Percentiles rank a stretch among this genome's conserved stretches.
Conservation (phyloP, 2,329 filamentous ascomycete species). For the Fusarium sp. region DNA sequence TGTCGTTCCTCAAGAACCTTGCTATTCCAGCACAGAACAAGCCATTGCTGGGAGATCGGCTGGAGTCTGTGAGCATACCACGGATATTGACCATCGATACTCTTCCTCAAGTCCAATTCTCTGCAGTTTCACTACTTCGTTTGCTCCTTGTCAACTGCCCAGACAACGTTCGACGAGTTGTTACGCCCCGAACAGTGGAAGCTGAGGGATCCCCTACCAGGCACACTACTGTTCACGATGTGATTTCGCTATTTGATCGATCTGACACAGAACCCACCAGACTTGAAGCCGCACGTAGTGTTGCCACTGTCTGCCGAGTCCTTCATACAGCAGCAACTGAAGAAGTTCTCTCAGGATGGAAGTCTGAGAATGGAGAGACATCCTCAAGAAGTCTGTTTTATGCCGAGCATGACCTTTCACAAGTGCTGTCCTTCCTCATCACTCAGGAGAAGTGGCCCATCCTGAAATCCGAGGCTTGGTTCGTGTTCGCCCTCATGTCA, state of each 20-base stretch:
- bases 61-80: conserved; percentile 62
- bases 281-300: conserved; percentile 69
- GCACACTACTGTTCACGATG: conserved; percentile 52
- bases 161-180: conserved; percentile 64
- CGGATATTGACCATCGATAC: conserved; percentile 66
- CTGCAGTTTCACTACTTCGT: conserved; percentile 68
- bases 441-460: conserved; percentile 70
- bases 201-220: conserved; percentile 39
- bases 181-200: conserved; percentile 55
- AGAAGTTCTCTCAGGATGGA: conserved; percentile 52
- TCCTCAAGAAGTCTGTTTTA: conserved; percentile 58
- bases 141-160: conserved; percentile 67
- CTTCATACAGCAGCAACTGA: conserved; percentile 59
- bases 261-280: conserved; percentile 64
- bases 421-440: conserved; percentile 64
- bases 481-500: conserved; percentile 71
- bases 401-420: conserved; percentile 56
- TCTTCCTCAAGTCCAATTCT: conserved; percentile 69
- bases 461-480: conserved; percentile 71
- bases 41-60: conserved; percentile 60
- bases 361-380: conserved; percentile 30
- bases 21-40: conserved; percentile 70
- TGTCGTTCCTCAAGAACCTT: conserved; percentile 75
- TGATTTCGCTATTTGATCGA: conserved; percentile 55
- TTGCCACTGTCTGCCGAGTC: conserved; percentile 65